These are phyloP conservation scores for Exophiala xenobiotica DNA, from an alignment of 2,329 filamentous ascomycete species.

Conservation along the genomic window DNA sequence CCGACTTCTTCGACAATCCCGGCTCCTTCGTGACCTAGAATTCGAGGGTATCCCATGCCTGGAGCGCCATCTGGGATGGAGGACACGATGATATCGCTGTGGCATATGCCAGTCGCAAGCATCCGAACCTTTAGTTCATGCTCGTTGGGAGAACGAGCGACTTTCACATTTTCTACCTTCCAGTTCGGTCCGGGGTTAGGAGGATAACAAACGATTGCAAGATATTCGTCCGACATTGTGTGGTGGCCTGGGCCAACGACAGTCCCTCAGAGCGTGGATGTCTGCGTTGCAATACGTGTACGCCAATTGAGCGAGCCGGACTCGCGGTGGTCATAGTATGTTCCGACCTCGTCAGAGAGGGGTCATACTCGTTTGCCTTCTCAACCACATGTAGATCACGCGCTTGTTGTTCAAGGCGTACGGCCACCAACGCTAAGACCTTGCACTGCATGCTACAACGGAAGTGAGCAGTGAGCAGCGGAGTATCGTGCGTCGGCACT, in stretches of 20 bases:
- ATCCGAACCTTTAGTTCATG: conserved; percentile 55
- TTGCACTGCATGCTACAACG: too few species aligned
- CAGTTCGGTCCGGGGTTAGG: conserved; percentile 10
- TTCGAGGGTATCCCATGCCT: conserved; percentile 34
- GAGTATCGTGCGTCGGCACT: too few species aligned
- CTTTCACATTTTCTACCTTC: conserved; percentile 13
- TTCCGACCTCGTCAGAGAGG: too few species aligned
- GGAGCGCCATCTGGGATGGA: conserved; percentile 36
- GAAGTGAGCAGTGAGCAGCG: too few species aligned
- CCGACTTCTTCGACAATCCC: conserved; percentile 11
- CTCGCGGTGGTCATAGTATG: too few species aligned
- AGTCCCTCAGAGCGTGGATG: not conserved
- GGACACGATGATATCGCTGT: conserved; percentile 54
- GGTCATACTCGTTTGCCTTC: too few species aligned
- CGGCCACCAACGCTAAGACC: too few species aligned
- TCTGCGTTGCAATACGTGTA: too few species aligned
- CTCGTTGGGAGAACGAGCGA: conserved; percentile 8
- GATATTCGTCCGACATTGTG: conserved; percentile 14
- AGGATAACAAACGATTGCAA: conserved; percentile 12
- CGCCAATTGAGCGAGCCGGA: too few species aligned
- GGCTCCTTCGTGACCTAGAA: conserved; percentile 20
- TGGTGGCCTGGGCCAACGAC: too few species aligned
- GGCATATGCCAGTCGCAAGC: conserved; percentile 56
- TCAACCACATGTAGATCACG: too few species aligned
- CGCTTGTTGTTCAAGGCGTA: too few species aligned